A percentile compares a stretch with the other conserved stretches of the same genome.
Evolutionary conservation across 2,329 filamentous ascomycete genomes (phyloP).

Genomic region (Byssochlamys sp.): DNA sequence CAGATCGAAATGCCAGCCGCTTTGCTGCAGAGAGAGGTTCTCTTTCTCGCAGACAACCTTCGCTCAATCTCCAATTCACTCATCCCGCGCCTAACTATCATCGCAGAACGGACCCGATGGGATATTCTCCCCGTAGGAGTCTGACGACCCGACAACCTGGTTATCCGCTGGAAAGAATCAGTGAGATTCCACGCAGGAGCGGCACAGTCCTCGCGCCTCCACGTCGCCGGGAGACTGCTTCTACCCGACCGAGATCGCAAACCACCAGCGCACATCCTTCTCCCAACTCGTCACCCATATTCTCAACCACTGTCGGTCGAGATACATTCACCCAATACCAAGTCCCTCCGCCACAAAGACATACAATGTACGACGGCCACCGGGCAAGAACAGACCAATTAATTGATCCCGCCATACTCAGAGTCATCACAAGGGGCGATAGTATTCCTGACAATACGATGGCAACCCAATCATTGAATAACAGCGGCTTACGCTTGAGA

Average conservation of each 20-base stretch:
- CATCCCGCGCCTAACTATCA: slow-evolving; percentile 14
- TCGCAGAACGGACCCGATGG: slow-evolving; percentile 13
- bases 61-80: slow-evolving; percentile 18
- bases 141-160: slow-evolving; percentile 23
- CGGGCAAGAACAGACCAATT: slow-evolving; percentile 15
- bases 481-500: slow-evolving; percentile 14
- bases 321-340: background rate
- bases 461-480: slow-evolving; percentile 8
- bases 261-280: background rate
- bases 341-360: slow-evolving; percentile 14
- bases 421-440: background rate
- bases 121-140: slow-evolving; percentile 23
- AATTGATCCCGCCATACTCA: slow-evolving; percentile 8
- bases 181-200: slow-evolving; percentile 19
- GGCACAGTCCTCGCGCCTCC: slow-evolving; percentile 18
- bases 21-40: slow-evolving; percentile 16
- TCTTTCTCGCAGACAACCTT: slow-evolving; percentile 9
- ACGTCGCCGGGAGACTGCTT: background rate
- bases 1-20: slow-evolving; percentile 19
- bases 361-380: slow-evolving; percentile 13
- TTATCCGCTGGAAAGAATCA: slow-evolving; percentile 15
- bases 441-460: slow-evolving; percentile 11
- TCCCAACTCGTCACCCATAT: background rate
- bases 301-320: background rate
- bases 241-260: background rate